phyloP scores from a whole-genome alignment of 805 yeast genomes.

The Lachancea waltii region DNA sequence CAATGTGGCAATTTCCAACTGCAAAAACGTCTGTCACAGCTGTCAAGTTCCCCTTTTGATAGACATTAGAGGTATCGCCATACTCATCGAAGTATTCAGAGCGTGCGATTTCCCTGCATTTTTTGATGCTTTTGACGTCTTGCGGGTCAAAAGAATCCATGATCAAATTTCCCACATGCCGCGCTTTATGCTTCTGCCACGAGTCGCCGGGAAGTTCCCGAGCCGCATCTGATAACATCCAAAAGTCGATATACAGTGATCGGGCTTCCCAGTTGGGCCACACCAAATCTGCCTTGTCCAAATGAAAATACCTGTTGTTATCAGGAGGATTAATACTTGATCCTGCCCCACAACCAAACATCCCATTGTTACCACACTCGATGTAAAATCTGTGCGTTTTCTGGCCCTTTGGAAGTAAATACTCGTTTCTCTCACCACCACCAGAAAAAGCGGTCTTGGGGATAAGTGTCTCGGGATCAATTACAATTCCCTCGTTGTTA shows the following conservation, averaged over 20 bases:
- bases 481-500: conserved; percentile 78
- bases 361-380: conserved; percentile 90
- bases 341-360: conserved; percentile 73
- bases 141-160: conserved; percentile 77
- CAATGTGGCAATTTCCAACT: conserved; percentile 93
- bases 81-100: conserved; percentile 54
- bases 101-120: conserved; percentile 63
- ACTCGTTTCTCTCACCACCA: conserved; percentile 74
- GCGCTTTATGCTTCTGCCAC: conserved; percentile 81
- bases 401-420: conserved; percentile 53
- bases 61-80: conserved; percentile 61
- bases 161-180: conserved; percentile 70
- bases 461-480: conserved; percentile 50
- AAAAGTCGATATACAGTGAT: conserved; percentile 70
- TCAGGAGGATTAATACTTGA: conserved; percentile 62
- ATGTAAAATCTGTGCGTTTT: conserved; percentile 63
- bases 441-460: conserved; percentile 84
- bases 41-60: conserved; percentile 35
- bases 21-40: conserved; percentile 60
- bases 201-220: conserved; percentile 69
- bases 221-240: conserved; percentile 87
- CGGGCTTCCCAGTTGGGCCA: conserved; percentile 79
- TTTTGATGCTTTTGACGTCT: conserved; percentile 48
- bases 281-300: conserved; percentile 68
- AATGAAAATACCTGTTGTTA: conserved; percentile 61